phyloP scores from a whole-genome alignment of 768 basidiomycete species.

The Rhizopogon vinicolor region DNA sequence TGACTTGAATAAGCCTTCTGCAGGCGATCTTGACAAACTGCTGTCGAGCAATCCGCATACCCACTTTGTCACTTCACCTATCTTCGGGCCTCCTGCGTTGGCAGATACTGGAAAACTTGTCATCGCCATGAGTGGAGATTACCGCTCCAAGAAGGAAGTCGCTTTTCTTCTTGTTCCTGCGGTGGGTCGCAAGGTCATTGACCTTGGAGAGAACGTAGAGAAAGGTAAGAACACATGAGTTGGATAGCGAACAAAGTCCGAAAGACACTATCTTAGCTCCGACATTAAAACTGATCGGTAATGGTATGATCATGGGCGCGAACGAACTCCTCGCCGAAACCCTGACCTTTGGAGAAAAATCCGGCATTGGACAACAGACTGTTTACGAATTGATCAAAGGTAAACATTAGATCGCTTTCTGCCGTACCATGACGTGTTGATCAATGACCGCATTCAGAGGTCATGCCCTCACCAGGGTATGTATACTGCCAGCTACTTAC shows the following conservation, averaged over 20 bases:
- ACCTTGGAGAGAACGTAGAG: constrained; percentile 83
- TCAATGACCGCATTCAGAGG: constrained; percentile 36
- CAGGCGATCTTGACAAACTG: constrained; percentile 66
- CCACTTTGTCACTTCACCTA: constrained; percentile 69
- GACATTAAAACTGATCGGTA: constrained; percentile 76
- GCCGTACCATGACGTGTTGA: constrained; percentile 1
- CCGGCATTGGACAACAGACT: constrained; percentile 66
- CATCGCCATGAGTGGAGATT: constrained; percentile 76
- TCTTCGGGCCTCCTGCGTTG: constrained; percentile 67
- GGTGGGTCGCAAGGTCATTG: constrained; percentile 70
- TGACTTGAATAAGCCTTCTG: neutral
- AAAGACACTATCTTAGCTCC: constrained; percentile 37
- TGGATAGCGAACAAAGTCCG: neutral
- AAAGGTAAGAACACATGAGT: constrained; percentile 43
- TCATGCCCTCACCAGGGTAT: constrained; percentile 63
- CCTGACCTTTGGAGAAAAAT: constrained; percentile 82
- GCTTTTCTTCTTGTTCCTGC: constrained; percentile 76
- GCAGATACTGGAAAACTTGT: constrained; percentile 66
- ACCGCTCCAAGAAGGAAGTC: constrained; percentile 76
- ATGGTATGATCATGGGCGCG: constrained; percentile 70
- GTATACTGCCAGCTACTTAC: constrained; percentile 3
- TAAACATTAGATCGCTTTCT: constrained; percentile 9
- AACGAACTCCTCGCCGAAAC: constrained; percentile 78
- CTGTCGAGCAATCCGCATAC: constrained; percentile 54
- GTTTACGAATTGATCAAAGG: constrained; percentile 58